A percentile compares a stretch with the other conserved stretches of the same genome.
Conservation (phyloP, 2,329 filamentous ascomycete species). For the Exophiala oligosperma region DNA sequence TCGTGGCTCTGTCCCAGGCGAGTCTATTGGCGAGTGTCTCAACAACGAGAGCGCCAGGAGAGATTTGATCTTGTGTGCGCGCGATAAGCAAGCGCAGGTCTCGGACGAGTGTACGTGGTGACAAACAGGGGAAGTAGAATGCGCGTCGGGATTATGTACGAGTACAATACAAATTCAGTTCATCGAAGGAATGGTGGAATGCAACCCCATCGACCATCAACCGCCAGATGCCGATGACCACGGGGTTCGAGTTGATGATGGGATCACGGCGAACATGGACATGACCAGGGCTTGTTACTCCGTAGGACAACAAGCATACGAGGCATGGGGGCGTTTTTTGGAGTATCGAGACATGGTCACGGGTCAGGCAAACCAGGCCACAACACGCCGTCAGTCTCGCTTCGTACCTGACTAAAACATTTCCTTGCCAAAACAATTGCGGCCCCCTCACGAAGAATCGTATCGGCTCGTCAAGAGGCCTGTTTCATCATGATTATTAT, state of each 20-base stretch:
- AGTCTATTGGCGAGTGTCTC: constrained; percentile 19
- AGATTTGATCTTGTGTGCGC: constrained; percentile 9
- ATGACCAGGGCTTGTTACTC: neutral
- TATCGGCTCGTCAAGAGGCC: neutral
- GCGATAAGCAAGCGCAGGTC: neutral
- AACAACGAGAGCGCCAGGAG: constrained; percentile 17
- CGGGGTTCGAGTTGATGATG: neutral
- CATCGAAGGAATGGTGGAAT: neutral
- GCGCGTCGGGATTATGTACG: neutral
- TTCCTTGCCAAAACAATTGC: constrained; percentile 8
- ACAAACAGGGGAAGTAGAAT: neutral
- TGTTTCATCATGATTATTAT: neutral
- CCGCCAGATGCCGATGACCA: neutral
- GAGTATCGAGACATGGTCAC: constrained; percentile 13
- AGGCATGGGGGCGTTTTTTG: neutral
- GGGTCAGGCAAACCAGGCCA: constrained; percentile 5
- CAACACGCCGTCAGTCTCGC: constrained; percentile 7
- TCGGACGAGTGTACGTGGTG: neutral
- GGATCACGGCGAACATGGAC: constrained; percentile 7
- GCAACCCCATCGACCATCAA: neutral
- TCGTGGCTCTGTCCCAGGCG: constrained; percentile 2
- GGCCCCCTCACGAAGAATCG: neutral
- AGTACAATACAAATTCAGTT: neutral
- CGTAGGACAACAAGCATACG: neutral
- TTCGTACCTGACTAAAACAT: constrained; percentile 27